phyloP scores from a whole-genome alignment of 257 asterid genomes.

The Salvia splendens region DNA sequence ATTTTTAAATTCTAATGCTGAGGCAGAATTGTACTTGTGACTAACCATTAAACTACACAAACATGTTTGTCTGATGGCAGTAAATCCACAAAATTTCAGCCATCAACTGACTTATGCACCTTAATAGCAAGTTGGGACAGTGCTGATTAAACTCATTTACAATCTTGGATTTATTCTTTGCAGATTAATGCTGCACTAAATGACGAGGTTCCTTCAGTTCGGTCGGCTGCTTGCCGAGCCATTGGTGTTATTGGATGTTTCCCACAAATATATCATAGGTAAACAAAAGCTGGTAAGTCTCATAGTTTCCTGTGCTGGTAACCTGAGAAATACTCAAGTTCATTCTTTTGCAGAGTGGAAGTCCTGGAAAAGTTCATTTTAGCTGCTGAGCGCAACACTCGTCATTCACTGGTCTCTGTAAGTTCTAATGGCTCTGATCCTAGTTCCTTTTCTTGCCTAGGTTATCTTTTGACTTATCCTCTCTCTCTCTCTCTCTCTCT shows the following conservation, averaged over 20 bases:
- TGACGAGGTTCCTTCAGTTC: conserved; percentile 79
- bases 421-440: conserved; percentile 30
- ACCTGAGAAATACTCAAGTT: conserved; percentile 22
- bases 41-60: not conserved
- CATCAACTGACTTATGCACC: not conserved
- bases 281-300: conserved; percentile 27
- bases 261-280: conserved; percentile 77
- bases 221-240: conserved; percentile 96
- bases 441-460: conserved; percentile 4
- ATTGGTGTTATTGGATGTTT: conserved; percentile 90
- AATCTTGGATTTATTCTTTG: conserved; percentile 30
- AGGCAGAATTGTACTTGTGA: too few relatives aligned
- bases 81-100: too few relatives aligned
- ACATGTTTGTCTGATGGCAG: not conserved
- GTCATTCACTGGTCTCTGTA: conserved; percentile 73
- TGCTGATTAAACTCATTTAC: conserved; percentile 11
- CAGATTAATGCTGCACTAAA: conserved; percentile 67
- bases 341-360: conserved; percentile 52
- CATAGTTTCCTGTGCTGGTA: conserved; percentile 21
- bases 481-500: too few relatives aligned
- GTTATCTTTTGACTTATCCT: not conserved
- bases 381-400: conserved; percentile 62
- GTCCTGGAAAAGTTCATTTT: conserved; percentile 67
- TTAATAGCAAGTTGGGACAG: conserved; percentile 20
- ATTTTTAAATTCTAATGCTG: conserved; percentile 15